Base-by-base conservation (phyloP, 306 rosid genomes). In the Ammopiptanthus mongolicus region DNA sequence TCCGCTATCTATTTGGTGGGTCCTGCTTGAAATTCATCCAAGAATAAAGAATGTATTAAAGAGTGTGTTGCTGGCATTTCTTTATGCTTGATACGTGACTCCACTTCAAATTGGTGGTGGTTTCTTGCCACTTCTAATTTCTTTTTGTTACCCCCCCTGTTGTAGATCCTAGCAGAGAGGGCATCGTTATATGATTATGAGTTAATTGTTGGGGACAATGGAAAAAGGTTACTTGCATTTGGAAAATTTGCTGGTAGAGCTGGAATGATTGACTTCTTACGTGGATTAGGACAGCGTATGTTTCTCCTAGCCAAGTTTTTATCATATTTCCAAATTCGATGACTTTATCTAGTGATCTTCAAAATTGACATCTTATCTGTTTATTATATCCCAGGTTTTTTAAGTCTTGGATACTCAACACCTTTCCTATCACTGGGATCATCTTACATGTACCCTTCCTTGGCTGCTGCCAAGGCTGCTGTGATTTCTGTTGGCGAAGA, bases 401-500 rank as follows among this genome's bases (percentile, higher is more conserved):
- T 95, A 15, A 87, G 92, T 81, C 97, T 95, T 71, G 98, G 98
- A 84, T 91, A 90, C 79, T 95, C 98, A 46, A 95, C 98, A 28
- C 98, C 98, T 28, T 95, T 95, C 77, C 86, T 95, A 46, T 95
- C 97, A 23, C 79, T 95, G 72, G 98, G 98, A 77, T 78, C 88
- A 75, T 90, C 98, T n/a, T 90, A 95, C 84, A 95, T 91, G 98
- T 95, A 95, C 84, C 83, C 93, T 51, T 91, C 98, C 17, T 82
- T 91, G 88, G 96, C 93, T 67, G 93, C 98, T 73, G 97, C 97
- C 50, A 91, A 91, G 88, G 96, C 97, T 58, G 98, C 98, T 23
- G 96, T 95, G 6, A 91, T 90, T 83, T 86, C 98, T 60, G 91
- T 95, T 28, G 98, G 93, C 2, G 98, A 95, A 88, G 97, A 92